A percentile compares a stretch with the other conserved stretches of the same genome.
phyloP scores from a whole-genome alignment of 2,329 filamentous ascomycete genomes.

The Penicillium sp. region DNA sequence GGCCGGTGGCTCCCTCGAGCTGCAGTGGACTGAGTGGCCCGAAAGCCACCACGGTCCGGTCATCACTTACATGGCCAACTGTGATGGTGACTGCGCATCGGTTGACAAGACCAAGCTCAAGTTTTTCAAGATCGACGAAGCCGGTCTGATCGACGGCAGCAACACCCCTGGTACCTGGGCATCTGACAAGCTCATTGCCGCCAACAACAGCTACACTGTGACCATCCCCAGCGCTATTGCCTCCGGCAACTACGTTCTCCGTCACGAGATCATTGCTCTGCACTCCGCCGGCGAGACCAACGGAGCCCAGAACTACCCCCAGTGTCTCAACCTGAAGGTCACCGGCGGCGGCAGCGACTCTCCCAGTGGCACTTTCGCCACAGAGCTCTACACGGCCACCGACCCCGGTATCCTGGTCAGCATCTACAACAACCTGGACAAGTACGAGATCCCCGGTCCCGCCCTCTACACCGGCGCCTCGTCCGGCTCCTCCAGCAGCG shows the following conservation, averaged over 20 bases:
- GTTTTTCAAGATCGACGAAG: slow-evolving; percentile 64
- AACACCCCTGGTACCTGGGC: slow-evolving; percentile 55
- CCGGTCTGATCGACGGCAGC: slow-evolving; percentile 51
- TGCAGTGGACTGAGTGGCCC: slow-evolving; percentile 68
- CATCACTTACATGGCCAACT: slow-evolving; percentile 63
- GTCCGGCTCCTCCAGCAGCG: slow-evolving; percentile 19
- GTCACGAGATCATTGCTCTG: slow-evolving; percentile 57
- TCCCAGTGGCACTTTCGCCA: slow-evolving; percentile 52
- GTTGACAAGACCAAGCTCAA: slow-evolving; percentile 55
- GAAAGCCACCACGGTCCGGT: slow-evolving; percentile 63
- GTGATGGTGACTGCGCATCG: slow-evolving; percentile 56
- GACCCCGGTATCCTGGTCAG: slow-evolving; percentile 61
- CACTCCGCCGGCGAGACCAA: slow-evolving; percentile 49
- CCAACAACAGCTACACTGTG: slow-evolving; percentile 54
- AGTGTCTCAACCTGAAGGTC: slow-evolving; percentile 61
- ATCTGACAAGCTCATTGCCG: slow-evolving; percentile 52
- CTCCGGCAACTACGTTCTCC: slow-evolving; percentile 55
- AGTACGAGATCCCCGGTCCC: slow-evolving; percentile 55
- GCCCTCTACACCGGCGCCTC: slow-evolving; percentile 32
- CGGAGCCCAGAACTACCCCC: slow-evolving; percentile 57
- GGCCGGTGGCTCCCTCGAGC: slow-evolving; percentile 59
- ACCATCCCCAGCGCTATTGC: slow-evolving; percentile 49
- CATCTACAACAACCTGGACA: slow-evolving; percentile 53
- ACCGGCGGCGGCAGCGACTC: slow-evolving; percentile 53
- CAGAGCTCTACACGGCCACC: slow-evolving; percentile 55